Conservation (phyloP, 2,329 filamentous ascomycete species). For the Incumbomyces delicatus region DNA sequence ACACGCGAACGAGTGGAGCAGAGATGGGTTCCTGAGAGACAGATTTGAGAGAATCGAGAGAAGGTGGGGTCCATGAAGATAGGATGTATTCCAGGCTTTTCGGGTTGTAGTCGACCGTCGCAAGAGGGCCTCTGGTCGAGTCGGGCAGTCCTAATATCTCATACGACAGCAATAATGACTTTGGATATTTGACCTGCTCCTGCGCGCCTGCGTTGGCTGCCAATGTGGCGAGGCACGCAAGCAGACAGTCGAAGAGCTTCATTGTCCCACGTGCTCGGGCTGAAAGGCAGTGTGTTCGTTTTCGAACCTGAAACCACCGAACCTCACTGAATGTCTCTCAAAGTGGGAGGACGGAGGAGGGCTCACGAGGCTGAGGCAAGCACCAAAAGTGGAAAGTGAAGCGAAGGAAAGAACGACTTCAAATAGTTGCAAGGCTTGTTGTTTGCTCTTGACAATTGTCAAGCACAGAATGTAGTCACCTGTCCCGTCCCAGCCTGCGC, state of each 20-base stretch:
- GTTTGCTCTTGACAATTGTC: no score
- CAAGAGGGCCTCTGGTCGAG: constrained; percentile 23
- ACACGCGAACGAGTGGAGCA: constrained; percentile 41
- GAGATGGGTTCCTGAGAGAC: constrained; percentile 36
- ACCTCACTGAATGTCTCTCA: no score
- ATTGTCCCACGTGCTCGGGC: background rate
- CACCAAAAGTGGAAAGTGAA: background rate
- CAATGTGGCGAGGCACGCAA: background rate
- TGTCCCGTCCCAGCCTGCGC: no score
- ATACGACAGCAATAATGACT: constrained; percentile 19
- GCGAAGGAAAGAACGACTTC: background rate
- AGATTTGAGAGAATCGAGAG: constrained; percentile 8
- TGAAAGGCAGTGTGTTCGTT: no score
- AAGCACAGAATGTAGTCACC: no score
- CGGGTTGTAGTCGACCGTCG: constrained; percentile 33
- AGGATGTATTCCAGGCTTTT: constrained; percentile 27
- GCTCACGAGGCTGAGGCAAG: background rate
- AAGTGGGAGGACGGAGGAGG: background rate
- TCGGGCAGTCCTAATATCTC: constrained; percentile 15
- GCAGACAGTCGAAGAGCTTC: background rate
- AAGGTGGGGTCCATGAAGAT: constrained; percentile 31
- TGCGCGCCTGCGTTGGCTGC: background rate
- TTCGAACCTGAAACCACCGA: no score
- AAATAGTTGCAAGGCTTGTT: background rate
- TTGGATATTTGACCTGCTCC: constrained; percentile 9